phyloP scores from a whole-genome alignment of 768 basidiomycete species.

The Tulasnella sp. region DNA sequence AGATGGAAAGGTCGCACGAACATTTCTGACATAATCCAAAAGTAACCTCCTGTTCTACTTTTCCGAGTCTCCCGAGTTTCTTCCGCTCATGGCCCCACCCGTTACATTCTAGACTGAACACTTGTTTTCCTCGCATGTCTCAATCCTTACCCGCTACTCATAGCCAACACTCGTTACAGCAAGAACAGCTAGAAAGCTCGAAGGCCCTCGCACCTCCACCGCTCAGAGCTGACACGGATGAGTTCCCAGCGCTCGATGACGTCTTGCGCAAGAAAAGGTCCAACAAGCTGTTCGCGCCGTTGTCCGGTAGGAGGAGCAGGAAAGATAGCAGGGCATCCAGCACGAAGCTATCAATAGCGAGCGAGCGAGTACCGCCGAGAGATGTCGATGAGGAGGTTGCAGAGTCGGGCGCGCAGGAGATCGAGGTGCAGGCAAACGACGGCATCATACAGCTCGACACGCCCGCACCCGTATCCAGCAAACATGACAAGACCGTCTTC shows the following conservation, averaged over 20 bases:
- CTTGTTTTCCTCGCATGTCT: neutral
- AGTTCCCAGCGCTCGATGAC: neutral
- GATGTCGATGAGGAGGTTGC: neutral
- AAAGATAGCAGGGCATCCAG: neutral
- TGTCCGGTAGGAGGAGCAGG: neutral
- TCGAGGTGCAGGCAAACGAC: neutral
- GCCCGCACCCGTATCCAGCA: neutral
- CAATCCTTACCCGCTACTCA: slow-evolving; percentile 5
- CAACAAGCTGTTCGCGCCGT: neutral
- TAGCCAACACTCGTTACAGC: neutral
- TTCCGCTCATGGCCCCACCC: slow-evolving; percentile 10
- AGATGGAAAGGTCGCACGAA: neutral
- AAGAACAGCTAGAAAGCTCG: neutral
- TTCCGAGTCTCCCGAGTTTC: neutral
- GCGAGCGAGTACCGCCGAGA: slow-evolving; percentile 32
- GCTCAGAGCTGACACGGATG: neutral
- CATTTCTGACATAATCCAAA: neutral
- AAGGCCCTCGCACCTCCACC: neutral
- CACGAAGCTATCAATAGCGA: neutral
- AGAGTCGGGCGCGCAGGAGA: neutral
- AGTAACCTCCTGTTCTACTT: neutral
- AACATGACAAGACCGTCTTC: slow-evolving; percentile 40
- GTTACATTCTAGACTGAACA: slow-evolving; percentile 3
- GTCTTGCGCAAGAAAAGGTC: slow-evolving; percentile 14
- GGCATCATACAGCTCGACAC: slow-evolving; percentile 1